Base-by-base conservation (phyloP, 2,329 filamentous ascomycete species). In the Pestalotiopsis sp. region DNA sequence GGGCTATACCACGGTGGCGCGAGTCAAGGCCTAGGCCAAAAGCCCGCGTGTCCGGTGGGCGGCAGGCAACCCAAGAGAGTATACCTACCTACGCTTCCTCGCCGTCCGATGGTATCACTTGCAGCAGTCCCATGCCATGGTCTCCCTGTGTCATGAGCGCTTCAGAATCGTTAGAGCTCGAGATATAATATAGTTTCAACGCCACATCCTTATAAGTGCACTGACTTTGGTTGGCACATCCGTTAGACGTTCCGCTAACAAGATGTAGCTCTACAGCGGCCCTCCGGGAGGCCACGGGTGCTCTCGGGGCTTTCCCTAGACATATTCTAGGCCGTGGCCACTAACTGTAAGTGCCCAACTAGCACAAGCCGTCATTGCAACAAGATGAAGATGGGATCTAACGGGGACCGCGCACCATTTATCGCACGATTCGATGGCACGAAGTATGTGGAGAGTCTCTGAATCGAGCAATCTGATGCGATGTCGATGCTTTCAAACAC, bases 401-500 rank as follows among this genome's bases (percentile, higher is more conserved):
- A 27, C 57, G 27, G 57, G 17, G 14, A 59, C 27, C 14, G 25
- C 27, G 14, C 56, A 36, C 57, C 25, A 25, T 13, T n/a, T 14
- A n/a, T 27, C 23, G 57, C 57, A 59, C 57, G 57, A 59, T 36
- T 59, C 57, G 57, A 23, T 14, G 14, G n/a, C 14, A 36, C 14
- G 23, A 25, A 13, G 27, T 12, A 13, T 11, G 59, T 36, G 59
- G 59, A 39, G 31, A 36, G n/a, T 12, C 11, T 38, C 59, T 62
- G 27, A 39, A 62, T 62, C 31, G 59, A 62, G 59, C 27, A 62
- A 62, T 62, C 59, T 39, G 59, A 62, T 62, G 27, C 59, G 59
- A 62, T n/a, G 27, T 20, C 17, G 17, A 20, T 62, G 59, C 59
- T 62, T 39, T 36, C 31, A 36, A 36, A 36, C 31, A 36, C 31